Evolutionary conservation across 1,284 basidiomycete species (phyloP).

Genomic region (Ganoderma boninense): DNA sequence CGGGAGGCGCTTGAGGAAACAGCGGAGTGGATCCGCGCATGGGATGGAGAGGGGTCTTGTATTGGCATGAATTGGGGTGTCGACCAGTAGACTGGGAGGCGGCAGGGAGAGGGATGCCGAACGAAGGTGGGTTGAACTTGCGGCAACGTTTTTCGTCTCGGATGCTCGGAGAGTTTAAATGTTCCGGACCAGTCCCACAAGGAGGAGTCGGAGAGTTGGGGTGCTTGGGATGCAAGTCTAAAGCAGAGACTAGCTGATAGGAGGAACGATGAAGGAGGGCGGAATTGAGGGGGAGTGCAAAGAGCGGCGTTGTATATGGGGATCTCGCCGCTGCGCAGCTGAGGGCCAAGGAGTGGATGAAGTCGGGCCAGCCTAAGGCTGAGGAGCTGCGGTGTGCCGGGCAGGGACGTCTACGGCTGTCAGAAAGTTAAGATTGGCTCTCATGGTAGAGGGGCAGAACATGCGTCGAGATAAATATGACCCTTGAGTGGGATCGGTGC

Average conservation of each 20-base stretch:
- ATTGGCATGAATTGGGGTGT: neutral
- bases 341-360: neutral
- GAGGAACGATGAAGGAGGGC: neutral
- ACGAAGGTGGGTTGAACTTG: neutral
- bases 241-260: neutral
- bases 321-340: neutral
- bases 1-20: neutral
- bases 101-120: neutral
- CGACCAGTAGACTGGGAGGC: conserved; percentile 1
- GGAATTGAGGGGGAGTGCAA: neutral
- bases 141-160: neutral
- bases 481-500: too few species aligned
- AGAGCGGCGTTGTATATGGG: neutral
- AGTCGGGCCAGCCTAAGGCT: neutral
- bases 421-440: neutral
- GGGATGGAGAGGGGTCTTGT: neutral
- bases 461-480: neutral
- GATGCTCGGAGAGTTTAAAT: neutral
- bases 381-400: neutral
- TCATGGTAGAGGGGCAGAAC: neutral
- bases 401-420: neutral
- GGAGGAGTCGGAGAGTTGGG: neutral
- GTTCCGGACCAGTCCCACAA: neutral
- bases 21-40: neutral
- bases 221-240: neutral